Base-by-base conservation (phyloP, 306 rosid species). In the Carpinus fangiana region DNA sequence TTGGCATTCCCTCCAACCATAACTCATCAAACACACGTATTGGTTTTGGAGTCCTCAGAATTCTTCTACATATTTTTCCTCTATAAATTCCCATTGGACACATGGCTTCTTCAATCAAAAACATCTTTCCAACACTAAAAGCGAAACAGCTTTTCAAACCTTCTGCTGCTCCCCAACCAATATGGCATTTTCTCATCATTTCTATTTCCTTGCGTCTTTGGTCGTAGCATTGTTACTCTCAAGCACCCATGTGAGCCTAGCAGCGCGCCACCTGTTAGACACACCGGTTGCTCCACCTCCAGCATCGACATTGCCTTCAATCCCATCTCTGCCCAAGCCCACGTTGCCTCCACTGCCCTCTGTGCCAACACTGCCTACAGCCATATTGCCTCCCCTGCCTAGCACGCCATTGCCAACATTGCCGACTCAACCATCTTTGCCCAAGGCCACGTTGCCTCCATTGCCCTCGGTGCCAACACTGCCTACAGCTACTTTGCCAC, bases 241-340 rank as follows among this genome's bases (percentile, higher is more conserved):
- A 70, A 61, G 87, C 78, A 53, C 70, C 47, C 43, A 55, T 45
- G 70, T 70, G 50, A 82, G 71, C 76, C 14, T 72, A 1, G 89
- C 73, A 2, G 80, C 73, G 57, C 72, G 86, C 14, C 73, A 73
- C 57, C 81, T 86, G 10, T 51, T 86, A 36, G 79, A 70, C 47
- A 70, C 87, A 21, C 73, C 72, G 1, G 72, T 73, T 38, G 48
- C 80, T 77, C 78, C 85, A 81, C 73, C 76, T 12, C 64, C 84
- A 8, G 18, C 79, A 31, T 61, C 62, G 52, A 0, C 54, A 13
- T 79, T 74, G 31, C 85, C 85, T 17, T 54, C 75, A 31, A 65
- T 78, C 14, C 82, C 85, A 23, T 59, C 76, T 6, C 46, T 59
- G 45, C 82, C 65, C 3, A 43, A 52, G 51, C 57, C 60, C 55